A percentile compares a stretch with the other conserved stretches of the same genome.
phyloP scores from a whole-genome alignment of 2,329 filamentous ascomycete genomes.

The Cladophialophora bantiana region DNA sequence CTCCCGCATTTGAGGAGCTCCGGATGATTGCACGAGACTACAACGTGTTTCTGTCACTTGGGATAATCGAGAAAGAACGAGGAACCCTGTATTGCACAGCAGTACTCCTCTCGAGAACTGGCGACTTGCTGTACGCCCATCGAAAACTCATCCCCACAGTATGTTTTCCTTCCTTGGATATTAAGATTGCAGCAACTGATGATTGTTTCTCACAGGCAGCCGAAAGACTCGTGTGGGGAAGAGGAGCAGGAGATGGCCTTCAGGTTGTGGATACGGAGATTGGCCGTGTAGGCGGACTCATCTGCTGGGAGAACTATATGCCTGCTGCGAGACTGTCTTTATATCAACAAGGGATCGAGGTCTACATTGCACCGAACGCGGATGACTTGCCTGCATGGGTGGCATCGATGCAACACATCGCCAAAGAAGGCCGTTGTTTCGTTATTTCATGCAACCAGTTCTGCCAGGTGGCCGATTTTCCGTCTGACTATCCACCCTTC shows the following conservation, averaged over 20 bases:
- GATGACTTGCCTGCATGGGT: slow-evolving; percentile 84
- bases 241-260: slow-evolving; percentile 79
- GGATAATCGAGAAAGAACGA: slow-evolving; percentile 77
- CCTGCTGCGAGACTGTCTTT: slow-evolving; percentile 81
- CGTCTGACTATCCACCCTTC: slow-evolving; percentile 41
- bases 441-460: slow-evolving; percentile 88
- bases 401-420: slow-evolving; percentile 78
- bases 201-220: slow-evolving; percentile 10
- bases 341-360: slow-evolving; percentile 87
- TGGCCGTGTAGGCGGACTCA: slow-evolving; percentile 79
- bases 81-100: slow-evolving; percentile 84
- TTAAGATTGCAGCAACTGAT: slow-evolving; percentile 3
- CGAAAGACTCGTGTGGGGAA: slow-evolving; percentile 86
- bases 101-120: slow-evolving; percentile 77
- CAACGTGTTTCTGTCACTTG: slow-evolving; percentile 80
- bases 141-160: slow-evolving; percentile 64
- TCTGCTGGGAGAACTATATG: slow-evolving; percentile 98
- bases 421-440: slow-evolving; percentile 80
- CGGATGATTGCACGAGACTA: slow-evolving; percentile 77
- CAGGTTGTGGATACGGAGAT: slow-evolving; percentile 80
- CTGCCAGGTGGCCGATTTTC: slow-evolving; percentile 64
- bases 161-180: not conserved
- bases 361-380: slow-evolving; percentile 89
- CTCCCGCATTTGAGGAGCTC: slow-evolving; percentile 59
- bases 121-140: slow-evolving; percentile 79